A percentile compares a stretch with the other conserved stretches of the same genome.
These are phyloP conservation scores for Camellia lanceoleosa DNA, from an alignment of 148 eudicot species.

Conservation along the genomic window DNA sequence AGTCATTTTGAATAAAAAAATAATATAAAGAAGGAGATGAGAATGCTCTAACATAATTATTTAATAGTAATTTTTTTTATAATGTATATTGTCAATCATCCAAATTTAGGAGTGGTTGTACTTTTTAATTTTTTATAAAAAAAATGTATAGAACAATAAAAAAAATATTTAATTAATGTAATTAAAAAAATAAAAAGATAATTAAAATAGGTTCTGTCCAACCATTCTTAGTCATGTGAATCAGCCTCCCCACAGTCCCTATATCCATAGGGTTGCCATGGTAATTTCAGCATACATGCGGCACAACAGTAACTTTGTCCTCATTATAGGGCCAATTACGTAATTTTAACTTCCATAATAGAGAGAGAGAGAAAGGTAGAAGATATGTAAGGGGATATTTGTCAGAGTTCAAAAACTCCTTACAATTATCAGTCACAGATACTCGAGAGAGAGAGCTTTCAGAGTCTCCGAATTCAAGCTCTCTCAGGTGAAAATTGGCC, in stretches of 20 bases:
- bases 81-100: too few relatives aligned
- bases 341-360: not conserved
- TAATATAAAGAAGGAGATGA: too few relatives aligned
- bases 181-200: too few relatives aligned
- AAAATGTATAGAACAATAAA: too few relatives aligned
- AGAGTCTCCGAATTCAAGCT: not conserved
- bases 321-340: not conserved
- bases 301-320: not conserved
- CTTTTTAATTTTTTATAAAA: too few relatives aligned
- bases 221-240: not conserved
- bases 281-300: not conserved
- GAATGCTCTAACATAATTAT: too few relatives aligned
- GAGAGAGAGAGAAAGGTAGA: not conserved
- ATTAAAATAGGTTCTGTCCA: too few relatives aligned
- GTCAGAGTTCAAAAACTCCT: slow-evolving; percentile 5
- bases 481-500: not conserved
- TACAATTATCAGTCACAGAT: not conserved
- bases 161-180: too few relatives aligned
- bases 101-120: too few relatives aligned
- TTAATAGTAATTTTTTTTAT: too few relatives aligned
- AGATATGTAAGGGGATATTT: slow-evolving; percentile 6
- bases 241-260: not conserved
- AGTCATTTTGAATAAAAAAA: too few relatives aligned
- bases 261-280: not conserved
- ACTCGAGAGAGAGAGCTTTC: not conserved